phyloP scores from a whole-genome alignment of 768 basidiomycete species.

The Leccinum disarticulatum region DNA sequence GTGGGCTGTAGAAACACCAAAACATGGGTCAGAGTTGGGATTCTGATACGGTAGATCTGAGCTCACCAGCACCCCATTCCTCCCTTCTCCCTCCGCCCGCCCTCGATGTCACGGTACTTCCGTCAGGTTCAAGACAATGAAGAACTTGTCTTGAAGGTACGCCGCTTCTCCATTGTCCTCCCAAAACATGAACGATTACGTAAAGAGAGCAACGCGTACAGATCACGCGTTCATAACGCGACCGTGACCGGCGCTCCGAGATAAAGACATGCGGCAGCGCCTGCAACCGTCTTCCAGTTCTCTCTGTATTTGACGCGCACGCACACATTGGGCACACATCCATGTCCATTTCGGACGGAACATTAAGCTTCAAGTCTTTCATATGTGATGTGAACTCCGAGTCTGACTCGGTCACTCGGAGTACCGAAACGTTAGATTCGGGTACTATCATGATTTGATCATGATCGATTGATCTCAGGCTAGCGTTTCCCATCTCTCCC shows the following conservation, averaged over 20 bases:
- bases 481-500: background rate
- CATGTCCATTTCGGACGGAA: background rate
- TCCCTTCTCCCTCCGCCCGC: background rate
- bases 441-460: background rate
- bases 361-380: background rate
- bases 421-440: background rate
- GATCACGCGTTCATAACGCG: background rate
- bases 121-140: background rate
- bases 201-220: background rate
- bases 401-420: background rate
- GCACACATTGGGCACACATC: background rate
- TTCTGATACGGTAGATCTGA: background rate
- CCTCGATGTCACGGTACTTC: background rate
- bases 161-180: background rate
- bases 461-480: background rate
- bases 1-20: background rate
- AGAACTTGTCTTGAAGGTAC: background rate
- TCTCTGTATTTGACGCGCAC: background rate
- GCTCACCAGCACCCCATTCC: background rate
- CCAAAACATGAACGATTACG: background rate
- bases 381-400: background rate
- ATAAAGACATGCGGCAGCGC: too few species aligned
- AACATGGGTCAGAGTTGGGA: background rate
- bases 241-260: too few species aligned
- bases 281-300: too few species aligned